Evolutionary conservation across 1,284 basidiomycete species (phyloP).

Genomic region (Ganoderma leucocontextum): DNA sequence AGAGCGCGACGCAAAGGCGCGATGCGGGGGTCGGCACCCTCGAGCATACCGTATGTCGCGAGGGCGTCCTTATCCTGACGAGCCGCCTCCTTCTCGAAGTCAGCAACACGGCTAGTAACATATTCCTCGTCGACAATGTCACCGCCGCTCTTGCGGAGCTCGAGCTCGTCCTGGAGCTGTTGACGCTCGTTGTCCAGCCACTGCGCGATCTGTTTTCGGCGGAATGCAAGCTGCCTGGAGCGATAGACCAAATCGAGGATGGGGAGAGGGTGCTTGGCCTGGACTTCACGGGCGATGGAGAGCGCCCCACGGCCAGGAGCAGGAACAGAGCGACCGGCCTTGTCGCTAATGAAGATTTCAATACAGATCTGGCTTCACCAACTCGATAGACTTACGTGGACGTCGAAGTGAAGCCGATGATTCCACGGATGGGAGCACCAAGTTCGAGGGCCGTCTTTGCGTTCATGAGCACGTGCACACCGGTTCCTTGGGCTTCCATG

Average conservation of each 20-base stretch:
- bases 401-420: constrained; percentile 96
- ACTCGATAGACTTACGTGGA: constrained; percentile 74
- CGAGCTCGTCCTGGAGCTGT: constrained; percentile 82
- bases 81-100: constrained; percentile 89
- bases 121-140: constrained; percentile 72
- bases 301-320: constrained; percentile 93
- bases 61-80: constrained; percentile 93
- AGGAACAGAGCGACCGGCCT: constrained; percentile 94
- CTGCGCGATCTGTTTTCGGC: constrained; percentile 90
- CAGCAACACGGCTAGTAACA: constrained; percentile 75
- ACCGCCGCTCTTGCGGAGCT: constrained; percentile 64
- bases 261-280: constrained; percentile 76
- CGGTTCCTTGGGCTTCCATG: constrained; percentile 98
- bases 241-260: constrained; percentile 89
- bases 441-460: constrained; percentile 96
- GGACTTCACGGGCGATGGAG: constrained; percentile 84
- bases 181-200: constrained; percentile 92
- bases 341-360: constrained; percentile 66
- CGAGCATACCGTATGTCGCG: constrained; percentile 94
- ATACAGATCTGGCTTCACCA: not conserved
- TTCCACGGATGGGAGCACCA: constrained; percentile 92
- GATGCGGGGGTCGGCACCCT: constrained; percentile 84
- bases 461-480: constrained; percentile 96
- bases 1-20: constrained; percentile 94
- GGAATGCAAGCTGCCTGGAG: constrained; percentile 91